A percentile compares a stretch with the other conserved stretches of the same genome.
phyloP scores from a whole-genome alignment of 1,284 basidiomycete genomes.

The Puccinia coronata region DNA sequence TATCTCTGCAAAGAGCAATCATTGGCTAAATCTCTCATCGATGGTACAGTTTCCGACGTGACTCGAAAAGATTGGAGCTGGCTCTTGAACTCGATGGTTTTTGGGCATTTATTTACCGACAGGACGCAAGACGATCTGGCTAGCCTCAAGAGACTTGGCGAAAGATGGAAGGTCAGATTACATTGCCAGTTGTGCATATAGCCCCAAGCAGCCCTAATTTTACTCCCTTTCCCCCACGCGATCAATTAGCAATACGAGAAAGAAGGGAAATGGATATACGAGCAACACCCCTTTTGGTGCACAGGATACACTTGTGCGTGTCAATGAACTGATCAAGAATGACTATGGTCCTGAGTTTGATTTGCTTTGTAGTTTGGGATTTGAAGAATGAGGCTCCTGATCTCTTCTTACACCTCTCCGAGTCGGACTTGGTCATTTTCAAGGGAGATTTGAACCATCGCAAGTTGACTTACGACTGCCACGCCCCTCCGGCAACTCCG shows the following conservation, averaged over 20 bases:
- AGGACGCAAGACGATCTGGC: constrained; percentile 77
- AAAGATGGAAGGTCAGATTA: constrained; percentile 77
- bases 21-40: background rate
- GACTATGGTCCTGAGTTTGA: constrained; percentile 21
- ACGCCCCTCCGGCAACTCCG: constrained; percentile 83
- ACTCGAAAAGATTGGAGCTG: constrained; percentile 96
- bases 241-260: constrained; percentile 76
- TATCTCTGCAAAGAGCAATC: background rate
- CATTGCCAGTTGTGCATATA: background rate
- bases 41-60: constrained; percentile 72
- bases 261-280: constrained; percentile 91
- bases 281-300: constrained; percentile 93
- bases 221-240: background rate
- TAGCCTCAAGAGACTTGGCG: constrained; percentile 76
- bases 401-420: constrained; percentile 87
- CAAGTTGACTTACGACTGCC: constrained; percentile 88
- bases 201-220: background rate
- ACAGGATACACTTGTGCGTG: constrained; percentile 73
- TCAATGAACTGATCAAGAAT: background rate
- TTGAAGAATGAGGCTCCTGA: constrained; percentile 85
- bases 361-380: constrained; percentile 68
- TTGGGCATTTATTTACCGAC: constrained; percentile 82
- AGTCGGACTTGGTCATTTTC: constrained; percentile 89
- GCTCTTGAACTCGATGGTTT: constrained; percentile 76
- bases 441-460: constrained; percentile 94